Evolutionary conservation across 345 rosid genomes (phyloP), one percentile per base, ranked within the genome.

Genomic region (Barbarea vulgaris): DNA sequence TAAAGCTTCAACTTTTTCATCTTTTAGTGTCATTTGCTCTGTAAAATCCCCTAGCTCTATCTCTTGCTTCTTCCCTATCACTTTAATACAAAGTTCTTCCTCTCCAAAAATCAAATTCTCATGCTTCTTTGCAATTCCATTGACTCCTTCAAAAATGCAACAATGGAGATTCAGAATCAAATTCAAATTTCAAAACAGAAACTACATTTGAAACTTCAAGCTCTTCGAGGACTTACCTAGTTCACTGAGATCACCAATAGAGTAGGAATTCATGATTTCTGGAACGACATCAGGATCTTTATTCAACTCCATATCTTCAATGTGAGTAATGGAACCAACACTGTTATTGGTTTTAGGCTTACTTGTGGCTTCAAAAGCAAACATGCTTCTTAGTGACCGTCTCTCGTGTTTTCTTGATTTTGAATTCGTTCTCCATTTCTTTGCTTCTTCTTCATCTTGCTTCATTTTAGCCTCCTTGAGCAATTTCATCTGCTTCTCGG

Each of bases 1-100:
- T 37, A 78, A 81, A 57, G 85, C 85, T 84, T 92, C 97, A 61
- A 92, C 67, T 62, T 87, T 92, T 77, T 95, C 96, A 59, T 90
- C 96, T 80, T 90, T 90, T 51, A 85, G 77, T 69, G 96, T 85
- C 88, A 91, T 81, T 72, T 87, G 87, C 74, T 91, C 89, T 8
- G 84, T 85, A 81, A 86, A 89, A 30, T 87, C 93, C 34, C 85
- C 90, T 39, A 89, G 70, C 76, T 90, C 98, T 44, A 80, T 65
- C 58, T 83, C 93, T 79, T 87, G 91, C 71, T 83, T 83, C 80
- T 83, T 88, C 85, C 84, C 88, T 9, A 85, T 83, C 50, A 81
- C 69, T 47, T 83, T 64, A 14, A 82, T 84, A 78, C 85, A 84
- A 78, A 85, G 77, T 63, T 84, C 96, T 25, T 91, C 96, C 79